phyloP scores from a whole-genome alignment of 2,329 filamentous ascomycete genomes.

The Ambrosiella beaveri region DNA sequence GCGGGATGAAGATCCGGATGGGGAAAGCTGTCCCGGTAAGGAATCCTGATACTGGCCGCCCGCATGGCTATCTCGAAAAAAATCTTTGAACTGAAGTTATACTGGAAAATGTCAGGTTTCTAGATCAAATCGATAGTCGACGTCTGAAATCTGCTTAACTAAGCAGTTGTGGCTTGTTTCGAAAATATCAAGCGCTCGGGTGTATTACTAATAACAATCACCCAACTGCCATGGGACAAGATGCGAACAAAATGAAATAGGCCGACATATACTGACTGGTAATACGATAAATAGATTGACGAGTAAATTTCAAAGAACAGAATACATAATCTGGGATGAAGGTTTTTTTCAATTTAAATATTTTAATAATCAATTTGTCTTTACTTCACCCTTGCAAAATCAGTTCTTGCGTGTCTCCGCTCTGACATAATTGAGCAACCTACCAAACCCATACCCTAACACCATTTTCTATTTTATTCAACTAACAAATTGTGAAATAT shows the following conservation, averaged over 20 bases:
- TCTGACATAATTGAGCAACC: background rate
- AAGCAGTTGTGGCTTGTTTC: too few species aligned
- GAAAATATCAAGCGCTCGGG: too few species aligned
- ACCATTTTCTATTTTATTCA: background rate
- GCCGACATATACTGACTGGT: too few species aligned
- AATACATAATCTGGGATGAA: too few species aligned
- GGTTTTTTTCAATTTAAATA: too few species aligned
- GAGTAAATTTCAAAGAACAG: too few species aligned
- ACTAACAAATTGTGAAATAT: background rate
- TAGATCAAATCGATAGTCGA: background rate
- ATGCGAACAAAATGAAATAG: too few species aligned
- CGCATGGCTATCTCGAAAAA: slow-evolving; percentile 30
- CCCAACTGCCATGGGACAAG: too few species aligned
- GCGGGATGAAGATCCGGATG: slow-evolving; percentile 57
- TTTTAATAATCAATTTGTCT: background rate
- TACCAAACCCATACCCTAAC: background rate
- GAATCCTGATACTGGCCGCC: slow-evolving; percentile 68
- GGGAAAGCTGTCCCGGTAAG: slow-evolving; percentile 71
- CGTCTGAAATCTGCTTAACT: background rate
- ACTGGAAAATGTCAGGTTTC: background rate
- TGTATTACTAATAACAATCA: too few species aligned
- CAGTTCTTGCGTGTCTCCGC: too few species aligned
- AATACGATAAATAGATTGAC: too few species aligned
- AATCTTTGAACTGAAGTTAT: background rate
- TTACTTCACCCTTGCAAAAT: too few species aligned